phyloP scores from a whole-genome alignment of 1,284 basidiomycete species.

The Sutorius eximius region DNA sequence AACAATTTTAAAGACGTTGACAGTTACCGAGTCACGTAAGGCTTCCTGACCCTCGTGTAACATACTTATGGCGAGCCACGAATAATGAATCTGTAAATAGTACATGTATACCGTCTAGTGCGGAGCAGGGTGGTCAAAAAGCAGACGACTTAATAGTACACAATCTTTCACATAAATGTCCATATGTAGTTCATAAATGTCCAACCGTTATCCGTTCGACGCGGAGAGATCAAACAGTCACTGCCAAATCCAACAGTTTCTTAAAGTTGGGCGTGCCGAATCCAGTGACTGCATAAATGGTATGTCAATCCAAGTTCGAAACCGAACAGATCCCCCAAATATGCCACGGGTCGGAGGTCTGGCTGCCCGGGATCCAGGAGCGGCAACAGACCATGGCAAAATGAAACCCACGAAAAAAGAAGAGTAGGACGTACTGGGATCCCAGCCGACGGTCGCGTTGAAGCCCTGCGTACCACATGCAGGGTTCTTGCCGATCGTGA shows the following conservation, averaged over 20 bases:
- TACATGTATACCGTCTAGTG: too few species aligned
- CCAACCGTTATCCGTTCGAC: background rate
- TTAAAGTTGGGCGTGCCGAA: slow-evolving; percentile 46
- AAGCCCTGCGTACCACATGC: slow-evolving; percentile 59
- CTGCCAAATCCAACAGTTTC: slow-evolving; percentile 25
- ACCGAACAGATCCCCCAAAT: background rate
- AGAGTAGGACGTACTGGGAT: slow-evolving; percentile 33
- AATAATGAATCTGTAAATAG: too few species aligned
- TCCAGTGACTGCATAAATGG: slow-evolving; percentile 41
- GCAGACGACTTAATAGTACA: too few species aligned
- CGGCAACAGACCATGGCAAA: background rate
- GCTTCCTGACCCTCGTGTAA: too few species aligned
- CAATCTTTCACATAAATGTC: too few species aligned
- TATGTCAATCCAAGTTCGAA: background rate
- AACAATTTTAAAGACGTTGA: too few species aligned
- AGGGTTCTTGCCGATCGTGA: slow-evolving; percentile 52
- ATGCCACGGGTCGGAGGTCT: background rate
- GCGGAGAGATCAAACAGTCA: slow-evolving; percentile 9
- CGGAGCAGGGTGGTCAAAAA: too few species aligned
- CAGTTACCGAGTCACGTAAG: too few species aligned
- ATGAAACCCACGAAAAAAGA: background rate
- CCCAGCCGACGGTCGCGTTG: slow-evolving; percentile 48
- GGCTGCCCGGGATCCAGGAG: background rate
- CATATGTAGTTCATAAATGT: background rate
- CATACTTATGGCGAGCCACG: too few species aligned